phyloP scores from a whole-genome alignment of 2,329 filamentous ascomycete genomes.

The Ambrosiella cleistominuta region DNA sequence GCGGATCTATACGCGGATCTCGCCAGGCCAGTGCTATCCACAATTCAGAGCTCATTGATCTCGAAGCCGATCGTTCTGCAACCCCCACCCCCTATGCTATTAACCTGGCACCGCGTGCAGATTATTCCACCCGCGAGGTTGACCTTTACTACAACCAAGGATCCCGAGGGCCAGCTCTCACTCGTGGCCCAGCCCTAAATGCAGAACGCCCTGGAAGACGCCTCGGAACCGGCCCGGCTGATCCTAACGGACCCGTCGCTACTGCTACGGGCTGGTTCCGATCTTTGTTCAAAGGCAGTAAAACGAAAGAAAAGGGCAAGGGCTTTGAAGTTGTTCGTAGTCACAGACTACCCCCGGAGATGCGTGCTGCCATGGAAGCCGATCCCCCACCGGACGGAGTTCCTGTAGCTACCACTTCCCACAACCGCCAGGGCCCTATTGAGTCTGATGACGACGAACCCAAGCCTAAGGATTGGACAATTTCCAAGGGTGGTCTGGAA shows the following conservation, averaged over 20 bases:
- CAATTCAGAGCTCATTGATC: constrained; percentile 23
- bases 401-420: constrained; percentile 42
- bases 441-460: constrained; percentile 42
- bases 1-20: constrained; percentile 19
- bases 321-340: constrained; percentile 94
- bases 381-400: constrained; percentile 51
- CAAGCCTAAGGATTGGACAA: constrained; percentile 14
- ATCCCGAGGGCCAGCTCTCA: neutral
- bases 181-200: constrained; percentile 65
- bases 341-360: constrained; percentile 55
- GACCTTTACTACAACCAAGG: constrained; percentile 75
- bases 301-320: constrained; percentile 86
- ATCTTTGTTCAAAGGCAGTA: constrained; percentile 51
- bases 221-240: constrained; percentile 81
- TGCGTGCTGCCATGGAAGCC: constrained; percentile 35
- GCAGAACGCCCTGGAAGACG: constrained; percentile 67
- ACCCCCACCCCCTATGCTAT: constrained; percentile 27
- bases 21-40: constrained; percentile 24
- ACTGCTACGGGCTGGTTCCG: constrained; percentile 84
- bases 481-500: constrained; percentile 2
- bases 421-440: constrained; percentile 41
- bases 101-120: constrained; percentile 37
- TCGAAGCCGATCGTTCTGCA: constrained; percentile 25
- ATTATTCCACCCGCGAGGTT: constrained; percentile 86
- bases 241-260: constrained; percentile 80